These are phyloP conservation scores for Monosporascus ibericus DNA, from an alignment of 2,329 filamentous ascomycete genomes.

Conservation along the genomic window DNA sequence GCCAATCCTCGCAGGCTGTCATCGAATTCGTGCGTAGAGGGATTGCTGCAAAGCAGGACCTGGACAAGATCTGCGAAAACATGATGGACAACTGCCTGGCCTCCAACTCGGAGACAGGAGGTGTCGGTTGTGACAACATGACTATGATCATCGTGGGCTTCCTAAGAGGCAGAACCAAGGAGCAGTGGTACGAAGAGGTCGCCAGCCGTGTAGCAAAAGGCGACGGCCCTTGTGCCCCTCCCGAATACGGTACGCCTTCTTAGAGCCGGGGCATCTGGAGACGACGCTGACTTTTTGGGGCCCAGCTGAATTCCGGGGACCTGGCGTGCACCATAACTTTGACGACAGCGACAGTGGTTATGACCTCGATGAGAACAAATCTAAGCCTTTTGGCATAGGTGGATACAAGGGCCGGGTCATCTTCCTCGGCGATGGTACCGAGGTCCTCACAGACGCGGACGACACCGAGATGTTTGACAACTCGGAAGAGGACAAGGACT, in stretches of 20 bases:
- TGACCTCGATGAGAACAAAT: constrained; percentile 65
- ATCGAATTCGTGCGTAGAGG: constrained; percentile 94
- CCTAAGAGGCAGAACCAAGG: constrained; percentile 85
- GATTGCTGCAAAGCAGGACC: constrained; percentile 91
- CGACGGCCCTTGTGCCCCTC: constrained; percentile 95
- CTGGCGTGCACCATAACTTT: constrained; percentile 75
- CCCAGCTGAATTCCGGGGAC: constrained; percentile 78
- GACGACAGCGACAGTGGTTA: constrained; percentile 75
- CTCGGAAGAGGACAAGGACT: constrained; percentile 75
- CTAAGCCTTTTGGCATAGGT: constrained; percentile 57
- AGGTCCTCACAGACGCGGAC: constrained; percentile 81
- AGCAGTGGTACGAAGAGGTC: constrained; percentile 97
- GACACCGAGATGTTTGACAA: constrained; percentile 94
- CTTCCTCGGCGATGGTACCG: constrained; percentile 89
- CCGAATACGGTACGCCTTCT: constrained; percentile 89
- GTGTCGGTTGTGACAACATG: constrained; percentile 99
- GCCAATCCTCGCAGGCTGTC: constrained; percentile 95
- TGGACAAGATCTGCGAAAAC: constrained; percentile 95
- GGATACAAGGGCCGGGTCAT: constrained; percentile 84
- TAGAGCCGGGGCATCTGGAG: constrained; percentile 23
- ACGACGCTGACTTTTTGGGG: constrained; percentile 25
- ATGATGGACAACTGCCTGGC: constrained; percentile 99
- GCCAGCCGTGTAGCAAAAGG: constrained; percentile 90
- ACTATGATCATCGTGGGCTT: constrained; percentile 91
- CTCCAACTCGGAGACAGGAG: constrained; percentile 95